Evolutionary conservation across 2,329 filamentous ascomycete species (phyloP), one percentile per base, ranked within the genome.

Genomic region (Fusarium torreyae): DNA sequence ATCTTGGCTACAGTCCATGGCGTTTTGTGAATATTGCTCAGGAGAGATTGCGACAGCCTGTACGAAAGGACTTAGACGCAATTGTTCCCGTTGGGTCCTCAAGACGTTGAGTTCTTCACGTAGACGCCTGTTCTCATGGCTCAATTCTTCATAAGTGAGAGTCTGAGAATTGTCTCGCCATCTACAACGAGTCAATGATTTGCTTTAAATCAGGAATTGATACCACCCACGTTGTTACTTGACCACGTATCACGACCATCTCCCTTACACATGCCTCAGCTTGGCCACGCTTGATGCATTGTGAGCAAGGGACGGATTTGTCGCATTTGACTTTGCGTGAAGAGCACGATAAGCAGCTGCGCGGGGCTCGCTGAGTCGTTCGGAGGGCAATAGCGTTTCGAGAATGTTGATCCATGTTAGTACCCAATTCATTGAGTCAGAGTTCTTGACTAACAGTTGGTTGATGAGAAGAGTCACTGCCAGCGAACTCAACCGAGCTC

Each of bases 251-350:
- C 3, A 46, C 11, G 20, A 53, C 50, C 39, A 46, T 53, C 18
- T 53, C 50, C 3, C 50, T 33, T 4, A 46, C 26, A 10, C 26
- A 53, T 7, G 50, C 22, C 22, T 33, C 20, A 5, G 39, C 50
- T 13, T 53, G 26, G 7, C 50, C 50, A n/a, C 39, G 28, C 26
- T 46, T 53, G 15, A 53, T 44, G 26, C 50, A 53, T 3, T 15
- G 26, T 11, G 50, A 53, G 5, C 50, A 53, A 9, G 50, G 50
- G 14, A 53, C 26, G 2, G 39, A 46, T 46, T 53, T 53, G 15
- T 53, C 18, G 18, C 39, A 53, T 34, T 20, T 53, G 17, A 53
- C 50, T 33, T 53, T 53, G 1, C 50, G 50, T n/a, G 39, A 53
- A 33, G 50, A 26, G 39, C 50, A 53, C 10, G 50, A 34, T 1